Evolutionary conservation across 1,284 basidiomycete species (phyloP), one percentile per base, ranked within the genome.

Genomic region (Lentinula novae-zelandiae): DNA sequence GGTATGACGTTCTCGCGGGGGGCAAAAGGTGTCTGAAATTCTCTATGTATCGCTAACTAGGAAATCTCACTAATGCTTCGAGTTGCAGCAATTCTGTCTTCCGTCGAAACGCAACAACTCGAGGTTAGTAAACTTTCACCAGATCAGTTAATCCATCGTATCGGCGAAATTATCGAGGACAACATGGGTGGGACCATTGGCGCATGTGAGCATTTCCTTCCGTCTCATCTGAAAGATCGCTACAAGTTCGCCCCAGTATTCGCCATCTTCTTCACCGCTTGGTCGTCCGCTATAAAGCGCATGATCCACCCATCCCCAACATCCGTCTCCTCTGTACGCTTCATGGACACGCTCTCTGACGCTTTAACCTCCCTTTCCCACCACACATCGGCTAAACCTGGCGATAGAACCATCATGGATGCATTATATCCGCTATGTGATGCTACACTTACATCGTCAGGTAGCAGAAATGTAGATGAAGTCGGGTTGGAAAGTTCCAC

Each of bases 391-490:
- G 82, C 82, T 5, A 73, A 78, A 61, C 75, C 75, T 5, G 83
- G 82, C 1, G 82, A 85, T 67, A 75, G 82, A 9, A 85, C 82
- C 0, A 67, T 85, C 46, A 75, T 85, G 20, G 83, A 85, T 57
- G 77, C 83, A 0, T 74, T 86, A 1, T 62, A 67, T 15, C 82
- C 82, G 8, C 80, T 85, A 64, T 80, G 77, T 64, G 65, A 65
- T 15, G 66, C 71, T 2, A 4, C 22, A 8, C 9, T 39, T 20
- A 13, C 44, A 13, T 40, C 52, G 9, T 20, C 44, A 46, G 6
- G 10, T 5, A 17, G 31, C 39, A 9, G 67, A 66, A 3, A 61
- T 27, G 27, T 4, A 55, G 2, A 73, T 69, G 27, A 66, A 27
- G 40, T 27, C 22, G 38, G n/a, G 20, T n/a, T 42, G 7, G n/a